A percentile compares a stretch with the other conserved stretches of the same genome.
Conservation (phyloP, 2,329 filamentous ascomycete species). For the Microsporum audouinii region DNA sequence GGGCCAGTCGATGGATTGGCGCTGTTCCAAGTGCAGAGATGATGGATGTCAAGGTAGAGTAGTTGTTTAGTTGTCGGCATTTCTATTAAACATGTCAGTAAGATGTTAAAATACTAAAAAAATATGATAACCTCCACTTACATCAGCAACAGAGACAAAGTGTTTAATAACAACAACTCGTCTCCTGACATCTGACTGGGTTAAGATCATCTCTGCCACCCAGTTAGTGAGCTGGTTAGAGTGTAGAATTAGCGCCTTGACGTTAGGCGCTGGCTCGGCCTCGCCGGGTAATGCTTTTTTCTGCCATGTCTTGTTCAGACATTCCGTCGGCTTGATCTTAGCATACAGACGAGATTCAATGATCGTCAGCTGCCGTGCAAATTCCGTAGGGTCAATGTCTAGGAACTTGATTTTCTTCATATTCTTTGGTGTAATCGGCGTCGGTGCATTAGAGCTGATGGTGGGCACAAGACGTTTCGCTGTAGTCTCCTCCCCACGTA, state of each 20-base stretch:
- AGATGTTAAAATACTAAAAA: not conserved
- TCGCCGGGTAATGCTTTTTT: conserved; percentile 71
- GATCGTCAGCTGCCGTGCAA: conserved; percentile 93
- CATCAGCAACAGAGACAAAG: conserved; percentile 91
- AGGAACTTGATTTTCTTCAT: conserved; percentile 99
- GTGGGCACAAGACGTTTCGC: conserved; percentile 80
- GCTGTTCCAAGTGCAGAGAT: conserved; percentile 92
- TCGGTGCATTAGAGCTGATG: conserved; percentile 66
- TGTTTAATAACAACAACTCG: conserved; percentile 96
- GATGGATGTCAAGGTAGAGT: conserved; percentile 92
- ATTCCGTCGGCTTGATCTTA: conserved; percentile 92
- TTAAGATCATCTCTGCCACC: conserved; percentile 98
- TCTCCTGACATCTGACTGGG: conserved; percentile 88
- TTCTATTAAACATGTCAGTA: conserved; percentile 46
- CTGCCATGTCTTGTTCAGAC: conserved; percentile 97
- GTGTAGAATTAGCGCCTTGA: conserved; percentile 91
- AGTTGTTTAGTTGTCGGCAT: conserved; percentile 90
- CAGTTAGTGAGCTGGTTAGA: conserved; percentile 99
- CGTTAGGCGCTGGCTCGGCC: conserved; percentile 67
- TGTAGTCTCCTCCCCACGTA: conserved; percentile 76
- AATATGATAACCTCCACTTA: conserved; percentile 30
- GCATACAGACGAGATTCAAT: conserved; percentile 91
- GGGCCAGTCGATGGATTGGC: conserved; percentile 81
- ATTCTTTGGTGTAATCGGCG: conserved; percentile 91
- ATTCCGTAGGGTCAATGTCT: conserved; percentile 90